Evolutionary conservation across 2,329 filamentous ascomycete genomes (phyloP).

Genomic region (Aspergillus proliferans): DNA sequence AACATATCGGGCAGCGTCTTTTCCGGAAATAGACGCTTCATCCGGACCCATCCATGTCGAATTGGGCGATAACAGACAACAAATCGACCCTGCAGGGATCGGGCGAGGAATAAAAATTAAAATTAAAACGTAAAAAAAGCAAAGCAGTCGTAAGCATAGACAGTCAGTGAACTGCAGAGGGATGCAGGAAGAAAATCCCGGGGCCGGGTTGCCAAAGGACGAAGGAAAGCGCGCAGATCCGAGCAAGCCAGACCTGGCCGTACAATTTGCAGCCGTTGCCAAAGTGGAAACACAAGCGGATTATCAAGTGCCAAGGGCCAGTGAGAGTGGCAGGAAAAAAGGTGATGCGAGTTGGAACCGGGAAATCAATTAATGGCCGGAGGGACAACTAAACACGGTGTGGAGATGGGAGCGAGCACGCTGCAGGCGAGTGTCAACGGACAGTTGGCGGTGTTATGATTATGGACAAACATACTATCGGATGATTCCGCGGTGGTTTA

Average conservation of each 20-base stretch:
- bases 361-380: no score
- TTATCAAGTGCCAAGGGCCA: no score
- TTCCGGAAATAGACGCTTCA: slow-evolving; percentile 12
- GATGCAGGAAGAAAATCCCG: not conserved
- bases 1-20: slow-evolving; percentile 18
- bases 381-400: not conserved
- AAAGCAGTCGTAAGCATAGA: slow-evolving; percentile 3
- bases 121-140: not conserved
- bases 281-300: no score
- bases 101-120: not conserved
- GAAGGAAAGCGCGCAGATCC: not conserved
- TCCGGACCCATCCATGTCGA: slow-evolving; percentile 12
- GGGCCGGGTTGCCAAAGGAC: not conserved
- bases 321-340: not conserved
- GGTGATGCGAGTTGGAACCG: not conserved
- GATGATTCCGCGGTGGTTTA: not conserved
- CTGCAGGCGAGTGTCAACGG: not conserved
- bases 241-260: no score
- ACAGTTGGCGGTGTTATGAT: not conserved
- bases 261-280: no score
- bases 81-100: slow-evolving; percentile 10
- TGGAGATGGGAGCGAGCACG: not conserved
- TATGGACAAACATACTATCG: not conserved
- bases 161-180: not conserved
- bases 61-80: slow-evolving; percentile 19